Evolutionary conservation across 805 yeast genomes (phyloP).

Genomic region (Ogataea allantospora): DNA sequence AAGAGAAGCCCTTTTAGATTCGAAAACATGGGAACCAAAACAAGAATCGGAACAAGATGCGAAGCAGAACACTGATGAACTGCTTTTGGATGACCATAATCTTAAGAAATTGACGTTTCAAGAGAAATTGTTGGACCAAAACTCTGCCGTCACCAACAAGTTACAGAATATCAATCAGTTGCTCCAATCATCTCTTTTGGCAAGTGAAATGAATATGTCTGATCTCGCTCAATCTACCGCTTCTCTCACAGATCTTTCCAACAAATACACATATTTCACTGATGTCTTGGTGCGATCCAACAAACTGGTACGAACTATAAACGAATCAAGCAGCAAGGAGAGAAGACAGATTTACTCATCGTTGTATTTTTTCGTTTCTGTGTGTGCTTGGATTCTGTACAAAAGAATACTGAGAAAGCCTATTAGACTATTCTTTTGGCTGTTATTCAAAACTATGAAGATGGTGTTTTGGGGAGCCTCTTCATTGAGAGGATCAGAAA

Average conservation of each 20-base stretch:
- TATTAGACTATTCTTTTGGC: slow-evolving; percentile 44
- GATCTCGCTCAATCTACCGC: slow-evolving; percentile 46
- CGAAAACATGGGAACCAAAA: slow-evolving; percentile 23
- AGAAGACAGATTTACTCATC: slow-evolving; percentile 48
- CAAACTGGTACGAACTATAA: slow-evolving; percentile 48
- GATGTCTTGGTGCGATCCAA: slow-evolving; percentile 42
- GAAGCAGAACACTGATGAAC: slow-evolving; percentile 1
- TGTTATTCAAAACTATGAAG: slow-evolving; percentile 39
- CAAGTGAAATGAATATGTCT: slow-evolving; percentile 50
- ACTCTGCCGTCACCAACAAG: slow-evolving; percentile 44
- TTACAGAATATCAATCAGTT: slow-evolving; percentile 48
- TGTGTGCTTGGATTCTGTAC: slow-evolving; percentile 51
- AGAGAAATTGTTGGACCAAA: slow-evolving; percentile 44
- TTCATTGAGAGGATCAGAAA: slow-evolving; percentile 6
- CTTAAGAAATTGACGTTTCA: slow-evolving; percentile 33
- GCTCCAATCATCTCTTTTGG: slow-evolving; percentile 48
- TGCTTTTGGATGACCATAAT: slow-evolving; percentile 29
- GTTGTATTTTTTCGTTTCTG: slow-evolving; percentile 42
- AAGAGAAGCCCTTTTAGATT: slow-evolving; percentile 28
- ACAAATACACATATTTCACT: slow-evolving; percentile 41
- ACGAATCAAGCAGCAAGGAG: slow-evolving; percentile 50
- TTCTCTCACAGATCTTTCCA: slow-evolving; percentile 40
- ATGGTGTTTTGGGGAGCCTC: slow-evolving; percentile 19
- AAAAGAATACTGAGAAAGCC: slow-evolving; percentile 47
- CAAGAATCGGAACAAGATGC: slow-evolving; percentile 10